A percentile compares a stretch with the other conserved stretches of the same genome.
Evolutionary conservation across 2,329 filamentous ascomycete species (phyloP).

Genomic region (Colletotrichum nymphaeae): DNA sequence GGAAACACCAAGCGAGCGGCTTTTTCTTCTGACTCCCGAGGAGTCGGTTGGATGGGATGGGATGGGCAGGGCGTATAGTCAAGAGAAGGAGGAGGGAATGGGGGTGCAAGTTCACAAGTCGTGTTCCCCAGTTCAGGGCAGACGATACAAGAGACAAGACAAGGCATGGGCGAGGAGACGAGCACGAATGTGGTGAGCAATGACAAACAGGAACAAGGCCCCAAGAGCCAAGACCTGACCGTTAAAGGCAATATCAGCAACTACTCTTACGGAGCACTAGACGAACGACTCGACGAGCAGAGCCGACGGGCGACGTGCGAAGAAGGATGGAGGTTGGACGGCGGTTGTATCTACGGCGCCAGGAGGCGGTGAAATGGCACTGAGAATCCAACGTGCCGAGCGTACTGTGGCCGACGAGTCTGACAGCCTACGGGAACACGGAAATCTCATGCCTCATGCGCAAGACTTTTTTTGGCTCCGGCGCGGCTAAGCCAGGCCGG

Average conservation of each 20-base stretch:
- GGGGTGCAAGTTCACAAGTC: not conserved
- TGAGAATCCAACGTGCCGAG: conserved; percentile 25
- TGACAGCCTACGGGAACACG: not conserved
- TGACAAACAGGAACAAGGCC: not conserved
- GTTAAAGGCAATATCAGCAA: not conserved
- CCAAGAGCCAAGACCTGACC: not conserved
- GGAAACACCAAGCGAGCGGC: not conserved
- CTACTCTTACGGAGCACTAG: no score
- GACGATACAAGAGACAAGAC: not conserved
- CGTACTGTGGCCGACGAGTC: conserved; percentile 28
- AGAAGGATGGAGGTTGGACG: conserved; percentile 26
- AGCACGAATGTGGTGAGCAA: not conserved
- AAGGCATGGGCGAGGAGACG: not conserved
- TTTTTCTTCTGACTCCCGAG: not conserved
- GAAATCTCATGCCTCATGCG: not conserved
- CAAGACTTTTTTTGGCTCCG: not conserved
- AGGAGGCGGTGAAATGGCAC: conserved; percentile 26
- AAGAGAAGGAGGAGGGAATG: not conserved
- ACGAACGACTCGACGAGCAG: not conserved
- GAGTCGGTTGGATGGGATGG: not conserved
- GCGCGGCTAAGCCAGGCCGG: conserved; percentile 25
- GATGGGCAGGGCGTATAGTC: conserved; percentile 2
- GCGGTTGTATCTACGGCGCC: conserved; percentile 23
- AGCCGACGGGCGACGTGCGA: conserved; percentile 29
- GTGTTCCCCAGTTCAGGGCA: not conserved